Base-by-base conservation (phyloP, 352 stramenopile species). In the Pythium aristosporum region DNA sequence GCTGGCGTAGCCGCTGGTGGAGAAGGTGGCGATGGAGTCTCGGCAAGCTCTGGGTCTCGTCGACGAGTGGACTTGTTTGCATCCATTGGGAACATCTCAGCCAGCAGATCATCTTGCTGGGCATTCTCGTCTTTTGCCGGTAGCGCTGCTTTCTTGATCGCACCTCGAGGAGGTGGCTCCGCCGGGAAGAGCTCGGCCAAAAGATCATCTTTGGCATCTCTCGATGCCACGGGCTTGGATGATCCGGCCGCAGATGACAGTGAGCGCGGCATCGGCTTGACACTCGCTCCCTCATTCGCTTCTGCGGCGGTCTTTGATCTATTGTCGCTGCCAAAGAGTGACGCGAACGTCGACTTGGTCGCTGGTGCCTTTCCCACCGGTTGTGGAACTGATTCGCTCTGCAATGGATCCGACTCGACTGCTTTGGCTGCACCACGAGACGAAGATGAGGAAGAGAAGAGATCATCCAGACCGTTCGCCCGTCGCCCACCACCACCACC, bases 31-130 rank as follows among this genome's bases (percentile, higher is more conserved):
- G 49, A 56, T 16, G n/a, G 16, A 13, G 10, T 39, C 11, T 21
- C 13, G 3, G 28, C 41, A 5, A 28, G 56, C 32, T 55, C 20
- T 39, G 56, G 56, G 5, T 36, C 21, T 32, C 34, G 43, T 39
- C 18, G 48, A 13, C 30, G 51, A 2, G 58, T 44, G 2, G 37
- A 13, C 23, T 50, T 67, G 2, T 39, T 42, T 1, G 13, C 36
- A 23, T 67, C 41, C 32, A 57, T 28, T 34, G 65, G 59, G 23
- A 71, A 67, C 28, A 67, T 39, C 32, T 72, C 65, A 7, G 65
- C 61, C 13, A 72, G 36, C 34, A 71, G 43, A 48, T 71, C 64
- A 41, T 85, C 54, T 16, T 68, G 62, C 48, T 63, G 47, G 21
- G 25, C 62, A 20, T 34, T 47, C 32, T 59, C 62, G 12, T 63